Conservation (phyloP, 75 land plant genomes). For the Cupressus sempervirens region DNA sequence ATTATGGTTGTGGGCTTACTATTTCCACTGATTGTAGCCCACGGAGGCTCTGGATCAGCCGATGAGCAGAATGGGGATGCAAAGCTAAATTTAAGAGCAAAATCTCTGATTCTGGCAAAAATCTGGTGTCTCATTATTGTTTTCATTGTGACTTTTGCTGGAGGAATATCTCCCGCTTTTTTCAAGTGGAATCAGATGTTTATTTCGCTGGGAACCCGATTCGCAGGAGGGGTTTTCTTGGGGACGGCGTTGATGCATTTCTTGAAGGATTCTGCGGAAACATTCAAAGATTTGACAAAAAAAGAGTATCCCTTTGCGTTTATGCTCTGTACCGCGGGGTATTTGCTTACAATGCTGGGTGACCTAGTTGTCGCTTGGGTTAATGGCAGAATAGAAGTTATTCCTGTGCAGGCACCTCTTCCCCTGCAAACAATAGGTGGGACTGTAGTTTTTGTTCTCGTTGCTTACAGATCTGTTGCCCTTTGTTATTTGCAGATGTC, state of each 20-base stretch:
- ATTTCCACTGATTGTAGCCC: conserved; percentile 9
- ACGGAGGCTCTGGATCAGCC: conserved; percentile 16
- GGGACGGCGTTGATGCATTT: conserved; percentile 53
- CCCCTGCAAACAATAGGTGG: neutral
- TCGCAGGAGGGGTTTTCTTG: conserved; percentile 44
- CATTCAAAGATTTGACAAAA: conserved; percentile 46
- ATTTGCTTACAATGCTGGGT: conserved; percentile 65
- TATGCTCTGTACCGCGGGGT: conserved; percentile 71
- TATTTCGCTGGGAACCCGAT: conserved; percentile 73
- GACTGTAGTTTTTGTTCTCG: too few species aligned
- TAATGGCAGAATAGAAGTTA: neutral
- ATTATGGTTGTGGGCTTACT: neutral
- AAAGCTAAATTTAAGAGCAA: conserved; percentile 34
- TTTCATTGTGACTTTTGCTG: conserved; percentile 69
- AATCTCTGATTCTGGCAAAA: conserved; percentile 52
- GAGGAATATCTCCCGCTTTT: conserved; percentile 84
- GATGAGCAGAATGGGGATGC: conserved; percentile 10
- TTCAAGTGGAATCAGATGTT: conserved; percentile 70
- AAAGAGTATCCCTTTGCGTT: conserved; percentile 71
- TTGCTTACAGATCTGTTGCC: too few species aligned
- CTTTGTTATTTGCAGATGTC: neutral
- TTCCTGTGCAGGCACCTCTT: neutral
- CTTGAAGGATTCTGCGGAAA: conserved; percentile 54
- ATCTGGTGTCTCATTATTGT: conserved; percentile 61
- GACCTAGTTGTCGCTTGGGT: conserved; percentile 46